Evolutionary conservation across 2,329 filamentous ascomycete genomes (phyloP).

Genomic region (Talaromyces sp.): DNA sequence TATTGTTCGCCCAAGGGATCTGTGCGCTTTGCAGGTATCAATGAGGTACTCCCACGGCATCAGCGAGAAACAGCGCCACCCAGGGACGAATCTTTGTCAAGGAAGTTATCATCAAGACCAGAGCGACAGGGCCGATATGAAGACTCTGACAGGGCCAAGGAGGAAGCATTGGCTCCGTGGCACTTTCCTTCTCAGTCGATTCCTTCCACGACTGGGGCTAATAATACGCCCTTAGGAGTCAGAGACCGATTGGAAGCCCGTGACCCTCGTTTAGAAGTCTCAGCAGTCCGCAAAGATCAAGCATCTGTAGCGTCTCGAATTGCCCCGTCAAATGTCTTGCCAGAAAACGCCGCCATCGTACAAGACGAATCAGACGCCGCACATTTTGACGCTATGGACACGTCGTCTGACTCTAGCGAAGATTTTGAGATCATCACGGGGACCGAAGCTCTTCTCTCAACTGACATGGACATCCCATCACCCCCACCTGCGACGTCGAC

Average conservation of each 20-base stretch:
- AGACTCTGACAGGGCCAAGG: background rate
- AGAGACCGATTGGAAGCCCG: background rate
- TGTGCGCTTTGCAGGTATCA: conserved; percentile 14
- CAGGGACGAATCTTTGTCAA: background rate
- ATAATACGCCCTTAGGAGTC: background rate
- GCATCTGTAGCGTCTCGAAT: background rate
- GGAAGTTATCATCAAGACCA: conserved; percentile 7
- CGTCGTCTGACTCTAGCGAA: background rate
- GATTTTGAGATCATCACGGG: background rate
- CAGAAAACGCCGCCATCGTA: background rate
- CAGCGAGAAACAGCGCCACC: background rate
- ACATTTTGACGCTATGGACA: conserved; percentile 2
- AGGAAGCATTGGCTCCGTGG: background rate
- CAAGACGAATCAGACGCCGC: background rate
- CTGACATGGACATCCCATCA: background rate
- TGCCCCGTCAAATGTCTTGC: background rate
- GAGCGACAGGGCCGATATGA: conserved; percentile 19
- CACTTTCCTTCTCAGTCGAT: background rate
- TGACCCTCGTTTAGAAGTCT: background rate
- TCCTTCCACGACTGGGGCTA: background rate
- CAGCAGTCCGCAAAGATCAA: background rate
- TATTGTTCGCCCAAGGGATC: conserved; percentile 1
- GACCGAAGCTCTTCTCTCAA: background rate
- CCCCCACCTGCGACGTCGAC: background rate
- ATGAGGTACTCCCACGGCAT: conserved; percentile 6